Base-by-base conservation (phyloP, 2,329 filamentous ascomycete genomes). In the Sporothrix pallida region DNA sequence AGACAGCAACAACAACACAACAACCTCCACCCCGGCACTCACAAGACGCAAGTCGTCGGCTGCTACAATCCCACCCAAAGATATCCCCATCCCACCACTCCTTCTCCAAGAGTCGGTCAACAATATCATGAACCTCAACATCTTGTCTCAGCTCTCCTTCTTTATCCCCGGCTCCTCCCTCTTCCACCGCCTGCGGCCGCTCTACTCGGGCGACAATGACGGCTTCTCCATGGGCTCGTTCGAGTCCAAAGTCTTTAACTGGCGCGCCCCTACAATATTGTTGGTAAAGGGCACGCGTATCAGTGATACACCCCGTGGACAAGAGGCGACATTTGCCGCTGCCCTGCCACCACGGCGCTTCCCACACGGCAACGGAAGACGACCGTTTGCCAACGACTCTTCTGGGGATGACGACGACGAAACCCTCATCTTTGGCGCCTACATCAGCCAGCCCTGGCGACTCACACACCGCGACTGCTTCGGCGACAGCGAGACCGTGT, bases 191-290 rank as follows among this genome's bases (percentile, higher is more conserved):
- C 83, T 94, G 2, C 87, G 91, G 0, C 85, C 89, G 1, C 83
- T 94, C 0, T 94, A 94, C 79, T 91, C 90, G 1, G 92, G 92
- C 5, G 89, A 87, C 65, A 87, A 89, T 37, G 89, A 91, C 13
- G 92, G 92, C 5, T 94, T 93, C 81, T 93, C 91, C 23, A 91
- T 94, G 88, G 91, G 92, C 26, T 91, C 90, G 72, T 93, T 94
- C 76, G 90, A 93, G 79, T 87, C 90, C 23, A 91, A 90, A 77
- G 90, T 93, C 2, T 92, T 94, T 82, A 92, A 94, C 79, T 94
- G 92, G 92, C 86, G 88, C 58, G 91, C 91, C 0, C 92, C 92
- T 0, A 93, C 92, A 0, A 87, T 94, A 20, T 83, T 94, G 12
- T 85, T 94, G 1, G 89, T 94, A 1, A 88, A 88, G 23, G 92